These are phyloP conservation scores for Synchytrium microbalum DNA, from an alignment of 371 early-diverging fungal genomes.

Conservation along the genomic window DNA sequence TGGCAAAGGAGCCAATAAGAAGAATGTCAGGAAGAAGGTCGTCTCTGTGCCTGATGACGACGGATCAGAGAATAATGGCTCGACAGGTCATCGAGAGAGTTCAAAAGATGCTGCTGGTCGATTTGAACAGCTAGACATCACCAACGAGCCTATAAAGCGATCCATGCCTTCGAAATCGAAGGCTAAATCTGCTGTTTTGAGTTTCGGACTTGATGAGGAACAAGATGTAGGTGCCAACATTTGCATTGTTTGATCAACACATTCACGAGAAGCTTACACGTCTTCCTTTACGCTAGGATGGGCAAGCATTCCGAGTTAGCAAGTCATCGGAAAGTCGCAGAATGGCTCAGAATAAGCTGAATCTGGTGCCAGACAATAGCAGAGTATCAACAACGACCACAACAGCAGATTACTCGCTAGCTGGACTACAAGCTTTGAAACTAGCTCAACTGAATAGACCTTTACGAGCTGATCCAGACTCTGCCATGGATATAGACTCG, in stretches of 20 bases:
- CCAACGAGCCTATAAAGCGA: neutral
- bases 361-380: constrained; percentile 10
- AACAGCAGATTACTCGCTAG: constrained; percentile 12
- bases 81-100: no score
- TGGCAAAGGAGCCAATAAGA: neutral
- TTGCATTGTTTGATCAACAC: neutral
- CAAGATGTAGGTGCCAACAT: neutral
- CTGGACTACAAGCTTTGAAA: constrained; percentile 19
- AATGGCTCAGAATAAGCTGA: constrained; percentile 20
- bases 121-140: neutral
- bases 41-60: neutral
- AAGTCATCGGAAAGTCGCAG: constrained; percentile 20
- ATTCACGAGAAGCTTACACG: neutral
- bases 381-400: neutral
- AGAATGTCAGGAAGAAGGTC: neutral
- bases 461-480: neutral
- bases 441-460: constrained; percentile 7
- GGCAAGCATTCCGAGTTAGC: constrained; percentile 17
- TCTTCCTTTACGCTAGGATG: neutral
- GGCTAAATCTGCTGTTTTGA: neutral
- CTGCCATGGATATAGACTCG: neutral
- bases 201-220: neutral
- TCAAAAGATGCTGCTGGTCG: neutral
- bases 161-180: neutral
- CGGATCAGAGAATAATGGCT: neutral